phyloP scores from a whole-genome alignment of 352 stramenopile species.

The Globisporangium radiosum region DNA sequence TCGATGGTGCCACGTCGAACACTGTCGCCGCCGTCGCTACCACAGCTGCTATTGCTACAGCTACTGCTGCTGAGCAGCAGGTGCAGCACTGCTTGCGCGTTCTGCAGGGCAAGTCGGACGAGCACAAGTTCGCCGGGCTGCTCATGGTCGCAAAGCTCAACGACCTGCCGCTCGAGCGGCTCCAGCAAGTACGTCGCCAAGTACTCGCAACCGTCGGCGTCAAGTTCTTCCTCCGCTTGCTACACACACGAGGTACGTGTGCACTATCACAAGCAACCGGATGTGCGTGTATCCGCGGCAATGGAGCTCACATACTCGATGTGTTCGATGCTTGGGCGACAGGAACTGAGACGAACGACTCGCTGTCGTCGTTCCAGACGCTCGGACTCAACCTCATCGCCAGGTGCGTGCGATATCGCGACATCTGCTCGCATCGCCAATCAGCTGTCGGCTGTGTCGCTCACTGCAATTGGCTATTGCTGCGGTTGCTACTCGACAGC shows the following conservation, averaged over 20 bases:
- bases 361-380: conserved; percentile 64
- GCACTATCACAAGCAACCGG: no score
- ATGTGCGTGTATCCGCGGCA: no score
- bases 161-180: conserved; percentile 28
- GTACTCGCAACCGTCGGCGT: conserved; percentile 59
- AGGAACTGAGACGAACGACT: conserved; percentile 40
- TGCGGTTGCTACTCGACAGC: conserved; percentile 17
- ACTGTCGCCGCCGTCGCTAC: not conserved
- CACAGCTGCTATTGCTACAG: not conserved
- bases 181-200: conserved; percentile 45
- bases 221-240: conserved; percentile 72
- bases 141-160: conserved; percentile 83
- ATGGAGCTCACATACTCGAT: not conserved
- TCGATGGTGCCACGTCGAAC: not conserved
- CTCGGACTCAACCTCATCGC: conserved; percentile 79
- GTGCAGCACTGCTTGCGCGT: conserved; percentile 60
- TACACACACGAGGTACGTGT: conserved; percentile 57
- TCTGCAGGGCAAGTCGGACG: conserved; percentile 60
- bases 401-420: conserved; percentile 25
- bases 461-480: not conserved
- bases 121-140: conserved; percentile 85
- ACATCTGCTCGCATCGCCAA: no score
- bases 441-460: not conserved
- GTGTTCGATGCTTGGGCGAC: conserved; percentile 6
- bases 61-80: conserved; percentile 6